Evolutionary conservation across 805 yeast species (phyloP).

Genomic region (Zygosaccharomyces bisporus): DNA sequence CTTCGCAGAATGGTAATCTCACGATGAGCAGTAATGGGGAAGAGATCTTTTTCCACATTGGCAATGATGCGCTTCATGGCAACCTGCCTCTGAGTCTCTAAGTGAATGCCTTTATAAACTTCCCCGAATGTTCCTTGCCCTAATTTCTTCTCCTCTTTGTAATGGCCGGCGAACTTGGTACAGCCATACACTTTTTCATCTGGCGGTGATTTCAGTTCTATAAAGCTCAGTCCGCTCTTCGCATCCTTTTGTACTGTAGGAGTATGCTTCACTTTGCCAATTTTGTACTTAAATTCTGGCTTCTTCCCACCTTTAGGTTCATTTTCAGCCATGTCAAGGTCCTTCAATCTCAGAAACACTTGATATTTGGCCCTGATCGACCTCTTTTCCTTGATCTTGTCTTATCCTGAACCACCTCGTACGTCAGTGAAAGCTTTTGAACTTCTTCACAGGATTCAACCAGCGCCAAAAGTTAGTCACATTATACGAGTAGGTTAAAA

Average conservation of each 20-base stretch:
- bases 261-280: slow-evolving; percentile 36
- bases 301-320: slow-evolving; percentile 6
- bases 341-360: not conserved
- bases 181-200: slow-evolving; percentile 34
- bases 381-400: not conserved
- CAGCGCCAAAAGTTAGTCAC: slow-evolving; percentile 6
- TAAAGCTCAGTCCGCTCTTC: slow-evolving; percentile 27
- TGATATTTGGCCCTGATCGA: not conserved
- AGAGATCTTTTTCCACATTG: slow-evolving; percentile 46
- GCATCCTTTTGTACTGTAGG: slow-evolving; percentile 31
- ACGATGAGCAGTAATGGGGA: slow-evolving; percentile 92
- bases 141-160: slow-evolving; percentile 43
- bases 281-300: slow-evolving; percentile 30
- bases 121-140: slow-evolving; percentile 91
- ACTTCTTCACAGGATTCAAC: slow-evolving; percentile 3
- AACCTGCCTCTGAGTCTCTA: slow-evolving; percentile 52
- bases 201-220: slow-evolving; percentile 25
- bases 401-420: not conserved
- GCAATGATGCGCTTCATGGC: slow-evolving; percentile 86
- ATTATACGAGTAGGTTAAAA: not conserved
- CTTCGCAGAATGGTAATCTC: slow-evolving; percentile 80
- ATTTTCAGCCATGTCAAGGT: slow-evolving; percentile 6
- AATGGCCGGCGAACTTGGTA: slow-evolving; percentile 30
- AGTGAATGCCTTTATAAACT: slow-evolving; percentile 69
- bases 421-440: slow-evolving; percentile 1